A percentile compares a stretch with the other conserved stretches of the same genome.
phyloP scores from a whole-genome alignment of 768 basidiomycete genomes.

The Psilocybe sp. region DNA sequence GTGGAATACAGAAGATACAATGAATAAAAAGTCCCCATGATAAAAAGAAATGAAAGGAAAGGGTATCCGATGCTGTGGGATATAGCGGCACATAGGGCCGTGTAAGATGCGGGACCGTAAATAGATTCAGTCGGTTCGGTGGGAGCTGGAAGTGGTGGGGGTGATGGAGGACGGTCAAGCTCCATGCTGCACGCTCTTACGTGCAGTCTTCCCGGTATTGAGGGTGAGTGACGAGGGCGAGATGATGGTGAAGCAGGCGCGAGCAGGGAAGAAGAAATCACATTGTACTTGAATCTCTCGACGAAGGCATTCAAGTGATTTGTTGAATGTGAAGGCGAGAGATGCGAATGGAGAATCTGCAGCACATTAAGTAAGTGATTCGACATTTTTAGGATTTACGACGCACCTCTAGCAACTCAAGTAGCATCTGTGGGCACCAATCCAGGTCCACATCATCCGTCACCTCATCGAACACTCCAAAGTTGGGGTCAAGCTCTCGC shows the following conservation, averaged over 20 bases:
- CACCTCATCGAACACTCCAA: slow-evolving; percentile 22
- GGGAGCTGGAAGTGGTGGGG: slow-evolving; percentile 18
- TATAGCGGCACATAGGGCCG: slow-evolving; percentile 34
- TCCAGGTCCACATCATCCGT: slow-evolving; percentile 27
- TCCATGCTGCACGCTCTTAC: slow-evolving; percentile 42
- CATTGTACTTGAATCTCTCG: slow-evolving; percentile 81
- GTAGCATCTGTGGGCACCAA: slow-evolving; percentile 35
- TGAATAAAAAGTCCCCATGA: slow-evolving; percentile 37
- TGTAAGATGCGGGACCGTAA: slow-evolving; percentile 37
- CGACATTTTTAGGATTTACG: slow-evolving; percentile 3
- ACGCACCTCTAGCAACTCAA: slow-evolving; percentile 40
- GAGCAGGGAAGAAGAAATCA: slow-evolving; percentile 79
- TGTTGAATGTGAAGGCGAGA: slow-evolving; percentile 31
- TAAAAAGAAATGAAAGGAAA: slow-evolving; percentile 33
- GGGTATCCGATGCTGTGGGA: slow-evolving; percentile 44
- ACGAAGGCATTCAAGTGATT: slow-evolving; percentile 50
- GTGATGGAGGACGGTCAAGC: slow-evolving; percentile 14
- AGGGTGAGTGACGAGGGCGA: slow-evolving; percentile 27
- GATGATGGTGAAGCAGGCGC: slow-evolving; percentile 51
- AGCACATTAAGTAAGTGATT: slow-evolving; percentile 9
- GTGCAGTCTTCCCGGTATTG: slow-evolving; percentile 49
- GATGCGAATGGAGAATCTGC: slow-evolving; percentile 36
- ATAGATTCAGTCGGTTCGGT: slow-evolving; percentile 27
- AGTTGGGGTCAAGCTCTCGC: slow-evolving; percentile 34
- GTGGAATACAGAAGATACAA: slow-evolving; percentile 29